Conservation (phyloP, 495 filamentous ascomycete genomes). For the Copromyces sp. region DNA sequence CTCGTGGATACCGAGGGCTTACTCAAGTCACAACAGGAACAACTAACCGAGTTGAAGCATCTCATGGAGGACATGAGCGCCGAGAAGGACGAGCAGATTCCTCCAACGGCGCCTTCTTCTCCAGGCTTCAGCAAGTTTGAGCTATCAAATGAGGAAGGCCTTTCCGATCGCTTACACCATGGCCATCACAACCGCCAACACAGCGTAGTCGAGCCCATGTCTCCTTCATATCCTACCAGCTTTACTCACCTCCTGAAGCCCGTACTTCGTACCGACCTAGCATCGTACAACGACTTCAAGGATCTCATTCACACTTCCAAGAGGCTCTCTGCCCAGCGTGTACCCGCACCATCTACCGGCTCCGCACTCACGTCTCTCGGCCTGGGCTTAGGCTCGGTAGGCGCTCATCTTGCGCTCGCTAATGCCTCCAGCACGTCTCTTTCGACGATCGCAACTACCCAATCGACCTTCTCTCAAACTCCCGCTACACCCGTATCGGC, state of each 20-base stretch:
- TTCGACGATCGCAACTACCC: conserved; percentile 26
- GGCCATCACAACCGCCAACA: conserved; percentile 33
- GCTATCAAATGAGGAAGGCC: conserved; percentile 22
- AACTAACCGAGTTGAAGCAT: conserved; percentile 78
- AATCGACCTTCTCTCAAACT: conserved; percentile 37
- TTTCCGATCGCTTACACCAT: conserved; percentile 30
- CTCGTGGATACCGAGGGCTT: conserved; percentile 59
- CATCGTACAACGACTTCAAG: conserved; percentile 75
- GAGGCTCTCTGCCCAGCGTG: conserved; percentile 32
- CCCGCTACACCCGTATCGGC: conserved; percentile 41
- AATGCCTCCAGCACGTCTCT: conserved; percentile 35
- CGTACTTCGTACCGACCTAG: conserved; percentile 71
- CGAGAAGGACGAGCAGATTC: conserved; percentile 55
- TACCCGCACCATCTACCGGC: conserved; percentile 4
- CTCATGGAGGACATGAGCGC: conserved; percentile 83
- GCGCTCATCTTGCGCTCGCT: conserved; percentile 17
- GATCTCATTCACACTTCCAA: conserved; percentile 62
- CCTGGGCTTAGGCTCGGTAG: conserved; percentile 32
- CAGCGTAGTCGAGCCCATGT: conserved; percentile 45
- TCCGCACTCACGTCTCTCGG: conserved; percentile 36
- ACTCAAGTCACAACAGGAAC: conserved; percentile 82
- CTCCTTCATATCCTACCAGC: conserved; percentile 72
- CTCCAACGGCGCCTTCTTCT: conserved; percentile 61
- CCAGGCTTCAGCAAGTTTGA: conserved; percentile 40
- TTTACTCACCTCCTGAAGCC: conserved; percentile 75